Evolutionary conservation across 31 red algal genomes (phyloP), one percentile per base, ranked within the genome.

Genomic region (Asparagopsis taxiformis): DNA sequence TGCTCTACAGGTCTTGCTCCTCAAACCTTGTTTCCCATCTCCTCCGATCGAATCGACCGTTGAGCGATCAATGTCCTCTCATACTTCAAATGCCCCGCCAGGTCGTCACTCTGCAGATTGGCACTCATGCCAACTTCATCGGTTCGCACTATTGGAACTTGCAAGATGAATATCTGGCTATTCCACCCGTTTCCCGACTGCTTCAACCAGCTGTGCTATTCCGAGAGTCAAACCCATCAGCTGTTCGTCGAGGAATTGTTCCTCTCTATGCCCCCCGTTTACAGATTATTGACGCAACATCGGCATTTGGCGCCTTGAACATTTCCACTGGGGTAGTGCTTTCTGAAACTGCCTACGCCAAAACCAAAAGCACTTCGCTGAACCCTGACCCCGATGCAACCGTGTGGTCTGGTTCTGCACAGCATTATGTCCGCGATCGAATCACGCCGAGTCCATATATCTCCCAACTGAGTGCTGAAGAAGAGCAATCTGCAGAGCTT

Each of bases 111-210:
- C 23, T 94, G 17, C 91, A 94, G 52, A 38, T 94, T 15, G 91
- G 91, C 28, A 77, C 71, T 3, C 36, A 69, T 13, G 75, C 91
- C 5, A 94, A 84, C 59, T 88, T 59, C 53, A 52, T 84, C 0
- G 82, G 83, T 17, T 44, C 83, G 30, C 91, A 94, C 72, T 88
- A 69, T 34, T 94, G 91, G 91, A 94, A 94, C 46, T 59, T 94
- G 23, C 55, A 70, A 4, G 76, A 88, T 52, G 82, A 77, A 43
- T 65, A 76, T 30, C 68, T 92, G 38, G 75, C 75, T 0, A 68
- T 51, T 20, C 64, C 63, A 11, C 11, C 31, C 3, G 31, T 36
- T 2, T 3, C 31, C 33, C 55, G 63, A 55, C 55, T 78, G 31
- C 61, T 78, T 1, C 50, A 55, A 15, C 41, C 57, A 3, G 11